A percentile compares a stretch with the other conserved stretches of the same genome.
Evolutionary conservation across 1,284 basidiomycete species (phyloP).

Genomic region (Ustilago trichophora): DNA sequence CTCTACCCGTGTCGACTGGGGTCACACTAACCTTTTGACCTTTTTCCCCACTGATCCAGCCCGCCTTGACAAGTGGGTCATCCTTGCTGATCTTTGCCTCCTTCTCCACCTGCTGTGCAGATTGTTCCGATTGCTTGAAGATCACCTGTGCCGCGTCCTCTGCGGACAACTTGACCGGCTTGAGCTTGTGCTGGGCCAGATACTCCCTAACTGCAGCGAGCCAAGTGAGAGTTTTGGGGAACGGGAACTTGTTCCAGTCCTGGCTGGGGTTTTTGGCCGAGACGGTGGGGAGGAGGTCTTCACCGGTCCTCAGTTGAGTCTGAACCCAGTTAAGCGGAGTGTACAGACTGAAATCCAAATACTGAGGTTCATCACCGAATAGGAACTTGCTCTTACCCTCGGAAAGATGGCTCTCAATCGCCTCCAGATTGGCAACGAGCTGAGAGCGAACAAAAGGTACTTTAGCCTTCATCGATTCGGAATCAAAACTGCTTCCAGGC

Average conservation of each 20-base stretch:
- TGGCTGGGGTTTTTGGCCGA: slow-evolving; percentile 7
- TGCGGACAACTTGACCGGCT: slow-evolving; percentile 18
- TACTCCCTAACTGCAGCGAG: slow-evolving; percentile 19
- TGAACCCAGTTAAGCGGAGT: slow-evolving; percentile 44
- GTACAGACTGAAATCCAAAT: slow-evolving; percentile 35
- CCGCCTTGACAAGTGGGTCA: slow-evolving; percentile 37
- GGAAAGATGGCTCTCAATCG: slow-evolving; percentile 26
- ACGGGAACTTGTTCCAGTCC: slow-evolving; percentile 28
- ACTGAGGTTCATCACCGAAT: slow-evolving; percentile 22
- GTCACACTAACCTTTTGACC: slow-evolving; percentile 37
- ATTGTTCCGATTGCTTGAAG: slow-evolving; percentile 6
- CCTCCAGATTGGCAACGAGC: slow-evolving; percentile 21
- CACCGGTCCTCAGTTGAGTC: slow-evolving; percentile 32
- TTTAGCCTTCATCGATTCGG: slow-evolving; percentile 17
- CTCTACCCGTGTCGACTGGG: slow-evolving; percentile 37
- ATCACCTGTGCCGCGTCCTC: slow-evolving; percentile 27
- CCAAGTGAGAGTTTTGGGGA: slow-evolving; percentile 28
- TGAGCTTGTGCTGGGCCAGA: slow-evolving; percentile 14
- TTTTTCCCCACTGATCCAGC: slow-evolving; percentile 37
- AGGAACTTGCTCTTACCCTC: slow-evolving; percentile 8
- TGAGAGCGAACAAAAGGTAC: slow-evolving; percentile 29
- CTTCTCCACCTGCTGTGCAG: background rate
- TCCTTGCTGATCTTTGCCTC: slow-evolving; percentile 8
- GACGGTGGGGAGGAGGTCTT: slow-evolving; percentile 29
- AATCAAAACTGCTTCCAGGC: slow-evolving; percentile 25